phyloP scores from a whole-genome alignment of 1,284 basidiomycete species.

The Apiotrichum akiyoshidainum region DNA sequence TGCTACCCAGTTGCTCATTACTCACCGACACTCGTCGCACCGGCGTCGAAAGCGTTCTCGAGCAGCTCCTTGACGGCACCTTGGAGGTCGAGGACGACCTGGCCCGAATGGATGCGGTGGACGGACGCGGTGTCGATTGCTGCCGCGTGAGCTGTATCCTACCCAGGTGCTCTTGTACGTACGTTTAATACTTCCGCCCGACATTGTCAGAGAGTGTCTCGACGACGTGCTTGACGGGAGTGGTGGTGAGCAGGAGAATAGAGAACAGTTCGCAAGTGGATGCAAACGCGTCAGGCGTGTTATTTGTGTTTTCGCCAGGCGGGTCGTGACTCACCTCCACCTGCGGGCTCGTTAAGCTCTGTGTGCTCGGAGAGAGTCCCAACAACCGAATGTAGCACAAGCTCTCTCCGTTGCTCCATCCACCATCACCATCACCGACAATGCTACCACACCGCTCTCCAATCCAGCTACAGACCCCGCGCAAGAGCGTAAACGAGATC shows the following conservation, averaged over 20 bases:
- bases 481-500: not conserved
- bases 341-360: no score
- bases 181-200: not conserved
- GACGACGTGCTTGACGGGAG: not conserved
- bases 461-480: not conserved
- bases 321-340: not conserved
- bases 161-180: no score
- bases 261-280: no score
- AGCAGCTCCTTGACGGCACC: slow-evolving; percentile 93
- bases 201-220: not conserved
- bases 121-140: slow-evolving; percentile 73
- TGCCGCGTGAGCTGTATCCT: slow-evolving; percentile 10
- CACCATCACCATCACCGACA: not conserved
- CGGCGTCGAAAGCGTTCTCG: slow-evolving; percentile 93
- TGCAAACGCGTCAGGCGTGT: not conserved
- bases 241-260: not conserved
- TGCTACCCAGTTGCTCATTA: no score
- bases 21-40: slow-evolving; percentile 78
- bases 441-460: not conserved
- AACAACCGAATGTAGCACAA: not conserved
- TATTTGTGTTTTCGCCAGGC: not conserved
- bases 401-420: not conserved
- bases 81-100: slow-evolving; percentile 91
- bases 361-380: not conserved
- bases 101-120: slow-evolving; percentile 85